Base-by-base conservation (phyloP, 768 basidiomycete genomes). In the Daedaleopsis nitida region DNA sequence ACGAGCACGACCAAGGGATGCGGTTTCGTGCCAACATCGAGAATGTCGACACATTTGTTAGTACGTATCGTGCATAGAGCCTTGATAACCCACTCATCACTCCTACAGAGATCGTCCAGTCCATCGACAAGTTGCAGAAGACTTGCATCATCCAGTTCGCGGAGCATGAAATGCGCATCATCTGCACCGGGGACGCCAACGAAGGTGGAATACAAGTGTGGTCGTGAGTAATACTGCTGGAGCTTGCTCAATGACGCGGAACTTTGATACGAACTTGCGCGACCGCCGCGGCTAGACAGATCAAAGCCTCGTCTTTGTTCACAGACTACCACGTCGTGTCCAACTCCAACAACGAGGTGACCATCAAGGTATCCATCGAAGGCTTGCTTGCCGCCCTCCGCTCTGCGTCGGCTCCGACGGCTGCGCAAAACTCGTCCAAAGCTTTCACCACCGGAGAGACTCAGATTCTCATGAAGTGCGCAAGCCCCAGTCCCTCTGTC, bases 201-300 rank as follows among this genome's bases (percentile, higher is more conserved):
- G 91, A 92, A 66, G 91, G 90, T 0, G 91, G 91, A 3, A 86
- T 93, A 5, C 93, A 95, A 72, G 91, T 95, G 54, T 95, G 94
- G 94, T 83, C 83, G 85, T 86, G 57, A 57, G 85, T 75, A 19
- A 11, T 48, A 54, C 58, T 16, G 35, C 3, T 35, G 27, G 27
- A 32, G 27, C 21, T 52, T 14, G 11, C 17, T 34, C 19, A 16
- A 24, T 16, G 21, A 17, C 52, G 24, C 10, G 21, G 38, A 24
- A 14, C 52, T 69, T 27, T 59, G 70, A 52, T 67, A 42, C 71
- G 60, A 13, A 42, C 50, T 55, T 32, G 27, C 23, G 52, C 32
- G 11, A 24, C 47, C 19, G 5, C 47, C n/a, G 5, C 17, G 43
- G 38, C 17, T 57, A 88, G 87, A 16, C 81, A 86, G 66, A 83